Percentiles rank a stretch among this genome's conserved stretches.
Evolutionary conservation across 805 yeast species (phyloP).

Genomic region (Tetrapisispora pingtungensis): DNA sequence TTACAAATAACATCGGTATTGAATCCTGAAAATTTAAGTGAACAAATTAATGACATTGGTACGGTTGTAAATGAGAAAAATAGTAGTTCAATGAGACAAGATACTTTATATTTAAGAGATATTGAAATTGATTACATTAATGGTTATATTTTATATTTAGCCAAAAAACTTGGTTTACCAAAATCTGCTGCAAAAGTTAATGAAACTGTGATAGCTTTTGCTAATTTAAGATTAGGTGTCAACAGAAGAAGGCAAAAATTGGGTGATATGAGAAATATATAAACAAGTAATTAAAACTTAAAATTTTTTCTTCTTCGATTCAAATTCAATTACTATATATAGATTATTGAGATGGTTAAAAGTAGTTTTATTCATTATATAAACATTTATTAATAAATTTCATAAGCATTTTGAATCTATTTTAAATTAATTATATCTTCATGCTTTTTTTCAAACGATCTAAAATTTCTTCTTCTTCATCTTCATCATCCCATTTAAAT

Average conservation of each 20-base stretch:
- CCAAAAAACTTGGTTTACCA: slow-evolving; percentile 32
- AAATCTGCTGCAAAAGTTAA: slow-evolving; percentile 24
- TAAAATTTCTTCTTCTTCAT: slow-evolving; percentile 20
- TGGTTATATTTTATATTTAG: slow-evolving; percentile 61
- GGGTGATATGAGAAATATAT: slow-evolving; percentile 1
- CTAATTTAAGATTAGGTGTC: slow-evolving; percentile 27
- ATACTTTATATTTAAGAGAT: slow-evolving; percentile 38
- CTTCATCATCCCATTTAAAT: slow-evolving; percentile 26
- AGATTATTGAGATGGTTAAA: neutral
- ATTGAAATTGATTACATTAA: slow-evolving; percentile 80
- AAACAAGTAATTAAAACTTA: neutral
- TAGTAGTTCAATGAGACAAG: slow-evolving; percentile 45
- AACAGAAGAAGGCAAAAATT: slow-evolving; percentile 16
- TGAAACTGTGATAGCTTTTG: slow-evolving; percentile 27
- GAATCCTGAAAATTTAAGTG: slow-evolving; percentile 28
- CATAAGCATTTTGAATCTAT: too few relatives aligned
- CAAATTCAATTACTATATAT: neutral
- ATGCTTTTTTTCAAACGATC: slow-evolving; percentile 12
- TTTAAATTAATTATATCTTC: neutral
- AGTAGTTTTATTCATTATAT: too few relatives aligned
- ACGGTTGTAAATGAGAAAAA: slow-evolving; percentile 44
- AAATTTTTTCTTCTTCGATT: neutral
- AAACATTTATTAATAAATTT: too few relatives aligned
- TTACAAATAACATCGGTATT: slow-evolving; percentile 22
- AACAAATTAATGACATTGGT: slow-evolving; percentile 33